Evolutionary conservation across 169 alveolate genomes (phyloP), one percentile per base, ranked within the genome.

Genomic region (Cryptosporidium tyzzeri): DNA sequence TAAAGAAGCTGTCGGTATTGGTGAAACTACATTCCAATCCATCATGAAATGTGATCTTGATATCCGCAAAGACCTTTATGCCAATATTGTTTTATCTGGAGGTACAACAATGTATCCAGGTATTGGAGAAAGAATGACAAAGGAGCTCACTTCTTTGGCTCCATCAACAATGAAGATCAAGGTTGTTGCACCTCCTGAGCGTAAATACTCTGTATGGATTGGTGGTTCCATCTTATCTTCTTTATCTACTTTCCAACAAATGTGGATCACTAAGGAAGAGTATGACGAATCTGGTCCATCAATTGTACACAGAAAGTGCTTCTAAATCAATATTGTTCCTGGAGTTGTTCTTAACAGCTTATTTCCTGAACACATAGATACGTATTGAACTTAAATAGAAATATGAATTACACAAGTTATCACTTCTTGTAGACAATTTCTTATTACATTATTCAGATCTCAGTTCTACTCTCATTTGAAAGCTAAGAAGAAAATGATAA

Each of bases 141-240:
- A 97, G 87, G 99, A 98, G 94, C 96, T 98, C 65, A 96, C 98
- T 35, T 96, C 96, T 39, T 91, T 97, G 86, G 99, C 99, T 18
- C 99, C 99, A 16, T 96, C 98, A 70, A 94, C 99, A 39, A 95
- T 97, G 98, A 97, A 97, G 94, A 95, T 98, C 93, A 97, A 97
- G 95, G 99, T 98, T 73, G 98, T 97, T 50, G 99, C 99, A n/a
- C 99, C 99, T 4, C 99, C 99, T 33, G 99, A 98, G 86, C 96
- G 99, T 85, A 97, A 98, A 93, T 97, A 96, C 94, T 97, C 99
- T 26, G 99, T 97, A 68, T 98, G 99, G 99, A 96, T 97, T 59
- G 99, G 99, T 48, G 99, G 99, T 6, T 97, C 99, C 26, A 98
- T 98, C 69, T 95, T 97, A 31, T 96, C 99, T 16, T 95, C 99